phyloP scores from a whole-genome alignment of 371 early-diverging fungal species.

The Rhizopus delemar region DNA sequence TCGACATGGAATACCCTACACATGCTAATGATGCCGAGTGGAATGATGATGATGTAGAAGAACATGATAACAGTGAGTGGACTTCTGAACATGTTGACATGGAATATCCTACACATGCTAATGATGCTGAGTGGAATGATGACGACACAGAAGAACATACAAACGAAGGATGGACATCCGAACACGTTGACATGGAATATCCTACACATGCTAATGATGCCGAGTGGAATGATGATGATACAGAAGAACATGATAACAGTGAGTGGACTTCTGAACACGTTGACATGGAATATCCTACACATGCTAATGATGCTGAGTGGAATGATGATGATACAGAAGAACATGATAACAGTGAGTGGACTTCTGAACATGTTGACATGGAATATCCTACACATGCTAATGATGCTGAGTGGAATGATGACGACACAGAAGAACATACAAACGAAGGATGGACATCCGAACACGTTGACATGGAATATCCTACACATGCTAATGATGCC shows the following conservation, averaged over 20 bases:
- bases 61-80: slow-evolving; percentile 11
- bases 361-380: not conserved
- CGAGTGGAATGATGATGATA: slow-evolving; percentile 21
- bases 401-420: not conserved
- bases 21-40: too few species aligned
- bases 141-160: not conserved
- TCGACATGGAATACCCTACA: not conserved
- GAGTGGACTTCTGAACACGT: slow-evolving; percentile 10
- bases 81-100: slow-evolving; percentile 14
- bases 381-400: not conserved
- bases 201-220: slow-evolving; percentile 5
- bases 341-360: not conserved
- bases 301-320: slow-evolving; percentile 8
- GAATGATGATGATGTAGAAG: too few species aligned
- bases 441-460: slow-evolving; percentile 29
- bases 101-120: slow-evolving; percentile 4
- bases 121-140: slow-evolving; percentile 20
- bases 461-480: slow-evolving; percentile 9
- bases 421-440: too few species aligned
- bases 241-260: too few species aligned
- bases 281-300: not conserved
- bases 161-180: slow-evolving; percentile 26
- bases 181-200: slow-evolving; percentile 14
- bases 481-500: not conserved
- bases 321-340: slow-evolving; percentile 4